phyloP scores from a whole-genome alignment of 148 eudicot species.

The Vaccinium vitisidaea region DNA sequence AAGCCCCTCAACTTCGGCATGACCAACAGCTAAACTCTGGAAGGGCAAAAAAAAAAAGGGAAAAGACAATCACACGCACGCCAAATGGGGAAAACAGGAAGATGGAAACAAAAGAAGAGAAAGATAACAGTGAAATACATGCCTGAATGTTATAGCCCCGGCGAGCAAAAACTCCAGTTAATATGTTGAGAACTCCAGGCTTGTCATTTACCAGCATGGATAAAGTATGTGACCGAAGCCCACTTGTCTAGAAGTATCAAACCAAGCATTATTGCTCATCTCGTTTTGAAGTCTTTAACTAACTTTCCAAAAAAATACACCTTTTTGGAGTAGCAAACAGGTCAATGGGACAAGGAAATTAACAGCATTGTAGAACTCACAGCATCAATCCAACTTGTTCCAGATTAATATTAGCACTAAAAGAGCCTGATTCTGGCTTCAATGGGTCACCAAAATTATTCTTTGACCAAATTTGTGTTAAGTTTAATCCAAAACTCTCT shows the following conservation, averaged over 20 bases:
- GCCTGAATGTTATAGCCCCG: constrained; percentile 95
- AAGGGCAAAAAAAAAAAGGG: background rate
- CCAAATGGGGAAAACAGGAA: background rate
- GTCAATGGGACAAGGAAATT: background rate
- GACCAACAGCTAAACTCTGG: constrained; percentile 94
- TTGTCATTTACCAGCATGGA: constrained; percentile 77
- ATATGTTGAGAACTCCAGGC: constrained; percentile 87
- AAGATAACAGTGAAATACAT: background rate
- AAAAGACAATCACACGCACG: background rate
- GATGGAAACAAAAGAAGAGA: constrained; percentile 14
- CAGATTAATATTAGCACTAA: background rate
- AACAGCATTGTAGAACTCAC: background rate
- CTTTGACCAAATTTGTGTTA: no score
- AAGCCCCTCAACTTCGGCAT: constrained; percentile 76
- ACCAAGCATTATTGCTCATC: constrained; percentile 12
- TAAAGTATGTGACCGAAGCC: constrained; percentile 81
- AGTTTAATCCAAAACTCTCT: no score
- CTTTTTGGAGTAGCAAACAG: background rate
- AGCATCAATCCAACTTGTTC: background rate
- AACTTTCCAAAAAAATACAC: background rate
- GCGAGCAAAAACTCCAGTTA: constrained; percentile 81
- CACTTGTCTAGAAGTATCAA: constrained; percentile 61
- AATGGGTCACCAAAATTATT: no score
- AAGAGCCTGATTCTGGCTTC: no score
- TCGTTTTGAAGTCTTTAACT: background rate